Percentiles rank a stretch among this genome's conserved stretches.
Evolutionary conservation across 129 eudicot species (phyloP).

Genomic region (Pittosporum tobira): DNA sequence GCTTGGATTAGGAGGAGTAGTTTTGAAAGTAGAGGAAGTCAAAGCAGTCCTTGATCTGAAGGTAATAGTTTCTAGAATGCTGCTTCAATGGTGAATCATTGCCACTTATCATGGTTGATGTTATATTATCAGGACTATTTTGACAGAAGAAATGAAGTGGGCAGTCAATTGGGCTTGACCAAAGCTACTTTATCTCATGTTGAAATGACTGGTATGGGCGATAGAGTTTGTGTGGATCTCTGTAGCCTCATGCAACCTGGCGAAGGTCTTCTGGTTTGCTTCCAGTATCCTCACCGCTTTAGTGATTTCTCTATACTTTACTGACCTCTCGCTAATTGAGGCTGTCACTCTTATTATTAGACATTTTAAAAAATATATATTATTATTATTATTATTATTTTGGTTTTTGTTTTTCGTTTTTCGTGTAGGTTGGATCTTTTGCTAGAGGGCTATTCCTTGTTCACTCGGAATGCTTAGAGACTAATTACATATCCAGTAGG

Average conservation of each 20-base stretch:
- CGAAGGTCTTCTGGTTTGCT: conserved; percentile 90
- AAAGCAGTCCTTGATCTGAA: conserved; percentile 60
- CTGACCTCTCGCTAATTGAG: background rate
- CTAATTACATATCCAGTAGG: conserved; percentile 89
- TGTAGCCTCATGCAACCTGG: conserved; percentile 93
- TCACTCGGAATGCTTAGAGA: conserved; percentile 92
- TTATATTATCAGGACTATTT: conserved; percentile 55
- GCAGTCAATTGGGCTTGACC: conserved; percentile 50
- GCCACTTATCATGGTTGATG: conserved; percentile 22
- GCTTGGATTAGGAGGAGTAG: conserved; percentile 86
- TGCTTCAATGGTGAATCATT: conserved; percentile 10
- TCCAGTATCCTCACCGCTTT: conserved; percentile 5
- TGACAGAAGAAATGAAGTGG: conserved; percentile 56
- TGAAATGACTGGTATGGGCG: conserved; percentile 89
- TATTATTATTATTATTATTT: no score
- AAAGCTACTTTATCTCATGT: conserved; percentile 64
- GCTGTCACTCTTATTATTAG: conserved; percentile 7
- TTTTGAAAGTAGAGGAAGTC: conserved; percentile 71
- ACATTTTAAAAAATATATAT: no score
- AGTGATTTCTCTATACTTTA: background rate
- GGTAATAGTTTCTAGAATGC: conserved; percentile 29
- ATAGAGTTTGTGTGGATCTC: conserved; percentile 94
- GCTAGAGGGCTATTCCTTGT: conserved; percentile 97
- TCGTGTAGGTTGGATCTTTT: conserved; percentile 92
- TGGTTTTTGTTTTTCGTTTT: no score